Base-by-base conservation (phyloP, 1,284 basidiomycete species). In the Ceratobasidium theobromae region DNA sequence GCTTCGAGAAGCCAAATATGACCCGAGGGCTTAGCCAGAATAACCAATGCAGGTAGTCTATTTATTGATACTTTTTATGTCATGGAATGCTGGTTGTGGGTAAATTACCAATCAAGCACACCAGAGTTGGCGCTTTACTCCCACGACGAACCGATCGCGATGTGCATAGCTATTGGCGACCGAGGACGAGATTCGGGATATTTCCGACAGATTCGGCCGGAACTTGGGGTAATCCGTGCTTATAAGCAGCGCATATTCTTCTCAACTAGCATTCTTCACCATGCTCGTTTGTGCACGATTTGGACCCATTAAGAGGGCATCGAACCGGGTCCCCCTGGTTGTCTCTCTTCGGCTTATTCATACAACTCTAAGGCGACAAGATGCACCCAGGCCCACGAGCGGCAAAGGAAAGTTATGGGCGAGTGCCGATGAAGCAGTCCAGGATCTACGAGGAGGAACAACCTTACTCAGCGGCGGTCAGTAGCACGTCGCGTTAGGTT, bases 401-500 rank as follows among this genome's bases (percentile, higher is more conserved):
- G 57, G 57, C 9, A 62, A 51, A 14, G 21, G 33, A 1, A 96
- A 96, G 76, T 80, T 95, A 25, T 95, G 88, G 86, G 76, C 79
- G 8, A 88, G 85, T 16, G 87, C 83, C 0, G 89, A 94, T 57
- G 88, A 92, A 70, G 93, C 93, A 1, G 82, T 95, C 68, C 83
- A 84, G 75, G 91, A 89, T 73, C 80, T 95, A 74, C 87, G 90
- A 79, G 86, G 86, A 4, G 92, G 92, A 16, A 86, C 88, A 69
- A 79, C 85, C 30, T 74, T 97, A 45, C 80, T 96, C 28, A 90
- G 88, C 69, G 93, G 89, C 79, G 93, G 93, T 91, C 45, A 49
- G 68, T 57, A 40, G 11, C 16, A 6, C 27, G 21, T 12, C 12
- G 5, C 18, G 9, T 6, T 28, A 33, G n/a, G 25, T 60, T 25